Evolutionary conservation across 2,329 filamentous ascomycete species (phyloP).

Genomic region (Leptographium radiaticola): DNA sequence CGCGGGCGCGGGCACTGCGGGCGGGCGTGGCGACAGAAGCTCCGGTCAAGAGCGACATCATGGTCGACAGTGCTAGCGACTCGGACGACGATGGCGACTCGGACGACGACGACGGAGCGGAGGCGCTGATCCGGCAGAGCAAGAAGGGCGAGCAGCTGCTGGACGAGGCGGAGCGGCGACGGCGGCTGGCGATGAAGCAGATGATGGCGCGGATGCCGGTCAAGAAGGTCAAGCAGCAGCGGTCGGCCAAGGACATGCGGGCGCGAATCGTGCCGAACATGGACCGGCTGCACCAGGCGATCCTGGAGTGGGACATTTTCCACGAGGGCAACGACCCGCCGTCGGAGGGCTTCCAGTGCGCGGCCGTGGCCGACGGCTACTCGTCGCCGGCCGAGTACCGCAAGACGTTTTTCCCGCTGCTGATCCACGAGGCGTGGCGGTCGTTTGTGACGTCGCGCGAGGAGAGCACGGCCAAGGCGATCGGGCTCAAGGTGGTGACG

Average conservation of each 20-base stretch:
- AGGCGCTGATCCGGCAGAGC: conserved; percentile 33
- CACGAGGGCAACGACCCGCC: conserved; percentile 79
- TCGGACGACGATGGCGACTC: conserved; percentile 60
- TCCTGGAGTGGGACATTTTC: conserved; percentile 92
- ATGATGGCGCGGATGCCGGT: conserved; percentile 48
- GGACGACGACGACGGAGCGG: conserved; percentile 43
- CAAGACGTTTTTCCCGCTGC: conserved; percentile 75
- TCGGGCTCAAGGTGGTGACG: conserved; percentile 78
- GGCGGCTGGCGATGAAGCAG: conserved; percentile 39
- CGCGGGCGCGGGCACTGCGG: conserved; percentile 50
- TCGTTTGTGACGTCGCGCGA: conserved; percentile 83
- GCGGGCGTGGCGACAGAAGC: conserved; percentile 43
- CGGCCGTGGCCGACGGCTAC: conserved; percentile 66
- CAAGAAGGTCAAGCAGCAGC: conserved; percentile 67
- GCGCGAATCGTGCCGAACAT: conserved; percentile 85
- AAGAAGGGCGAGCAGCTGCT: conserved; percentile 34
- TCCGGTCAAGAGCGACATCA: conserved; percentile 67
- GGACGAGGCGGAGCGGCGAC: conserved; percentile 33
- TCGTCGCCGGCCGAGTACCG: conserved; percentile 67
- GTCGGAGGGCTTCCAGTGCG: conserved; percentile 52
- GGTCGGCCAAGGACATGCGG: conserved; percentile 86
- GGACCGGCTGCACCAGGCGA: conserved; percentile 68
- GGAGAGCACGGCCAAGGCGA: conserved; percentile 66
- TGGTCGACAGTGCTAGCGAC: conserved; percentile 58
- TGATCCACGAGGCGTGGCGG: conserved; percentile 92